A percentile compares a stretch with the other conserved stretches of the same genome.
These are phyloP conservation scores for Paecilomyces sp. DNA, from an alignment of 2,329 filamentous ascomycete genomes.

Conservation along the genomic window DNA sequence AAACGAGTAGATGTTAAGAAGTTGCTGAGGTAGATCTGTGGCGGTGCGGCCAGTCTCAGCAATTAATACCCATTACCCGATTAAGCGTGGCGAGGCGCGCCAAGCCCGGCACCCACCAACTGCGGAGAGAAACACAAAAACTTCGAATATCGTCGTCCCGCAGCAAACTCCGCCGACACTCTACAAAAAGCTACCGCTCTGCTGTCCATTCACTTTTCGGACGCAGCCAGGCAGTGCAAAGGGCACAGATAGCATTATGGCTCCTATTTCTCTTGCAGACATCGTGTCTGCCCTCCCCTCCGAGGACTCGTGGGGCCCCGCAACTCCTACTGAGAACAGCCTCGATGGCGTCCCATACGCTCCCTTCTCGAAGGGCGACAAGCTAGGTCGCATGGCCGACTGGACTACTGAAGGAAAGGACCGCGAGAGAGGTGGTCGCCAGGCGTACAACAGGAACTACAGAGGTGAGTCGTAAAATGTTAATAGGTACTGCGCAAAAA, in stretches of 20 bases:
- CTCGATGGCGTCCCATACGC: constrained; percentile 94
- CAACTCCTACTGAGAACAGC: constrained; percentile 75
- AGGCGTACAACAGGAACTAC: constrained; percentile 88
- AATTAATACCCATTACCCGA: too few species aligned
- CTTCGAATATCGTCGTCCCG: background rate
- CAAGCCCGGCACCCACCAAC: background rate
- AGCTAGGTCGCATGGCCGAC: constrained; percentile 97
- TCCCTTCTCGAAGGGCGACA: constrained; percentile 97
- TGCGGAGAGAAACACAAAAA: background rate
- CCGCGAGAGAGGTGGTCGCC: constrained; percentile 63
- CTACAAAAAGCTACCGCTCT: background rate
- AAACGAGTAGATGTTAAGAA: too few species aligned
- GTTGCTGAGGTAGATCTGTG: background rate
- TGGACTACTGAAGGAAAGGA: constrained; percentile 89
- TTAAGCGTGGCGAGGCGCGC: background rate
- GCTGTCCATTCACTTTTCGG: background rate
- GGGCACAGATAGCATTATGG: constrained; percentile 30
- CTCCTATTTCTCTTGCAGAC: constrained; percentile 52
- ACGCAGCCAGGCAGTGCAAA: background rate
- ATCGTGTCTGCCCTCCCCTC: constrained; percentile 66
- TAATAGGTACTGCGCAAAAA: constrained; percentile 2
- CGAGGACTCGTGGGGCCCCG: constrained; percentile 80
- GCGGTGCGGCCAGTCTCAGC: background rate
- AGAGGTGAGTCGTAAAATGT: constrained; percentile 56
- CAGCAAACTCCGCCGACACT: background rate